phyloP scores from a whole-genome alignment of 2,329 filamentous ascomycete species.

The Aspergillus fijiensis region DNA sequence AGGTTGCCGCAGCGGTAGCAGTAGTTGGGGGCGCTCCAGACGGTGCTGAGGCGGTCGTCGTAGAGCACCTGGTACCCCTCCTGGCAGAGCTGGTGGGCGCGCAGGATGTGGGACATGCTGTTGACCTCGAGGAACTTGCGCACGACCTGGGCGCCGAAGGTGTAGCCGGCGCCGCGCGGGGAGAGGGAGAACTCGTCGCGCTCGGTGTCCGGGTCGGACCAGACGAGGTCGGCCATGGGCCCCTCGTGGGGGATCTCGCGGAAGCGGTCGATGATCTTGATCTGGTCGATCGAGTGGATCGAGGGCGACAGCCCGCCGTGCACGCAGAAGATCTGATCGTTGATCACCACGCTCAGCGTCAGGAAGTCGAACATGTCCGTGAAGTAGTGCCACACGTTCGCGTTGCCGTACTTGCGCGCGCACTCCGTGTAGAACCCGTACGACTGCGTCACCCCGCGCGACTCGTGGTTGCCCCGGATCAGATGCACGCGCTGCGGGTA shows the following conservation, averaged over 20 bases:
- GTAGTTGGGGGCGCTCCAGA: slow-evolving; percentile 97
- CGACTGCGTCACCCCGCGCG: slow-evolving; percentile 93
- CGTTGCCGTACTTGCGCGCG: slow-evolving; percentile 95
- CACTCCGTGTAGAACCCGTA: slow-evolving; percentile 99
- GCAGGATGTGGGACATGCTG: slow-evolving; percentile 93
- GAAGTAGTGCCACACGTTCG: slow-evolving; percentile 99
- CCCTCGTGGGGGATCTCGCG: slow-evolving; percentile 98
- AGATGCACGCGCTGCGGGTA: slow-evolving; percentile 95
- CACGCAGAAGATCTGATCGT: slow-evolving; percentile 98
- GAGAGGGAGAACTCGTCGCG: slow-evolving; percentile 95
- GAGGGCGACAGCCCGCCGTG: slow-evolving; percentile 87
- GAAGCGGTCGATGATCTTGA: slow-evolving; percentile 99
- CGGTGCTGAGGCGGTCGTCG: slow-evolving; percentile 89
- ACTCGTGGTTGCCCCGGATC: slow-evolving; percentile 97
- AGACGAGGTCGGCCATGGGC: slow-evolving; percentile 98
- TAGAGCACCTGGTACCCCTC: slow-evolving; percentile 97
- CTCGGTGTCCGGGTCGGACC: slow-evolving; percentile 97
- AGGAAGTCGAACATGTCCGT: slow-evolving; percentile 99
- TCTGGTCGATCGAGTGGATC: slow-evolving; percentile 98
- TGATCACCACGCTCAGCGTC: slow-evolving; percentile 94
- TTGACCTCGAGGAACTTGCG: slow-evolving; percentile 98
- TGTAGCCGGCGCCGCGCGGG: slow-evolving; percentile 91
- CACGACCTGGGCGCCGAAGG: slow-evolving; percentile 95
- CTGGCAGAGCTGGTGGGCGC: slow-evolving; percentile 97
- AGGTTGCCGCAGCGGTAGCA: slow-evolving; percentile 96